Conservation (phyloP, 2,329 filamentous ascomycete species). For the Aspergillus transmontanensis region DNA sequence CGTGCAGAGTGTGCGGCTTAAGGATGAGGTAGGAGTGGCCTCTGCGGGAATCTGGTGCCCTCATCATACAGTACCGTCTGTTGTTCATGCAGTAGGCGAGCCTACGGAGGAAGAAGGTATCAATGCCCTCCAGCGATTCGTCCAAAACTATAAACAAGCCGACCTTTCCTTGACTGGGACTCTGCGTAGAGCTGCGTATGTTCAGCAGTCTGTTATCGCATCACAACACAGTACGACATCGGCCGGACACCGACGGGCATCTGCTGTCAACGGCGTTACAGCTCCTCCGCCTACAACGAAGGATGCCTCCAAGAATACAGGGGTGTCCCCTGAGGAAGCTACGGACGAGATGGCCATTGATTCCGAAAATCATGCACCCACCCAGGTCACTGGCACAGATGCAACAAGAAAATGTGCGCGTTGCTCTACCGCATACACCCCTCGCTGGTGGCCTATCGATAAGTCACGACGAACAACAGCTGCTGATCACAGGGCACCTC, state of each 20-base stretch:
- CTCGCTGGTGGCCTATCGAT: constrained; percentile 64
- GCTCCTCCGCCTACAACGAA: constrained; percentile 22
- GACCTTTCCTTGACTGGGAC: constrained; percentile 89
- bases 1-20: constrained; percentile 76
- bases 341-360: constrained; percentile 36
- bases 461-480: constrained; percentile 54
- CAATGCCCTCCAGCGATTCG: constrained; percentile 83
- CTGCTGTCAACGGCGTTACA: constrained; percentile 51
- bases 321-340: constrained; percentile 23
- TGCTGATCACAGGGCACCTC: constrained; percentile 49
- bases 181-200: constrained; percentile 83
- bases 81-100: constrained; percentile 79
- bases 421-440: constrained; percentile 45
- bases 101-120: constrained; percentile 68
- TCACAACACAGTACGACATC: constrained; percentile 30
- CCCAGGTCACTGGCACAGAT: constrained; percentile 20
- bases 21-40: constrained; percentile 79
- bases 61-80: constrained; percentile 75
- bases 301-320: constrained; percentile 26
- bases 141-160: constrained; percentile 89
- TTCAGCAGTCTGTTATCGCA: constrained; percentile 44
- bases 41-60: constrained; percentile 90
- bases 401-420: constrained; percentile 40
- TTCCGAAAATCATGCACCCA: constrained; percentile 26
- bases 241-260: constrained; percentile 56